Evolutionary conservation across 2,329 filamentous ascomycete genomes (phyloP).

Genomic region (Sporothrix euskadiensis): DNA sequence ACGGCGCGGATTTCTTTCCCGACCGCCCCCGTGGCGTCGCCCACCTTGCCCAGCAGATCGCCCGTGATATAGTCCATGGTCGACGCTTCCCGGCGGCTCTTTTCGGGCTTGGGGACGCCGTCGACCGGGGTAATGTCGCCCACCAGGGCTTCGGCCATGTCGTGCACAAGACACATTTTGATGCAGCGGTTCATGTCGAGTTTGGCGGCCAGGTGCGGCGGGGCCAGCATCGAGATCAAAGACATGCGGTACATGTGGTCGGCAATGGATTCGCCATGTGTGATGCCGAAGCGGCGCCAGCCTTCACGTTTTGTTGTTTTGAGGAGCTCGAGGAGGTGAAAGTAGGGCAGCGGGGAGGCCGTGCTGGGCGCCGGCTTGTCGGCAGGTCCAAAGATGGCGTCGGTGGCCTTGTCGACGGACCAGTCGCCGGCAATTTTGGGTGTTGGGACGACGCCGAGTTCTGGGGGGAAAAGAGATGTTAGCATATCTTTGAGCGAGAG

Average conservation of each 20-base stretch:
- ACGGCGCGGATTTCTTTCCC: slow-evolving; percentile 73
- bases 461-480: slow-evolving; percentile 31
- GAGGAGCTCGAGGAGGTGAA: slow-evolving; percentile 88
- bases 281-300: slow-evolving; percentile 85
- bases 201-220: slow-evolving; percentile 66
- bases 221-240: slow-evolving; percentile 89
- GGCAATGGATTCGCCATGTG: slow-evolving; percentile 79
- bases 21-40: slow-evolving; percentile 43
- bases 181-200: slow-evolving; percentile 83
- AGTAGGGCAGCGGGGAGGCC: slow-evolving; percentile 80
- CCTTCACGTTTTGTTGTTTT: slow-evolving; percentile 97
- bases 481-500: background rate
- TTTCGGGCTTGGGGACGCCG: slow-evolving; percentile 80
- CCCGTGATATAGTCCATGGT: slow-evolving; percentile 91
- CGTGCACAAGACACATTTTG: slow-evolving; percentile 93
- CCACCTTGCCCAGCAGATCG: slow-evolving; percentile 70
- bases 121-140: slow-evolving; percentile 97
- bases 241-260: slow-evolving; percentile 99
- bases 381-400: slow-evolving; percentile 53
- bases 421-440: slow-evolving; percentile 51
- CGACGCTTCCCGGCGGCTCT: slow-evolving; percentile 78
- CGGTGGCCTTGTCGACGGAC: slow-evolving; percentile 64
- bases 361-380: slow-evolving; percentile 61
- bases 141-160: slow-evolving; percentile 94
- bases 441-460: slow-evolving; percentile 41